Evolutionary conservation across 2,329 filamentous ascomycete genomes (phyloP), one percentile per base, ranked within the genome.

Genomic region (Pseudogymnoascus sp.): DNA sequence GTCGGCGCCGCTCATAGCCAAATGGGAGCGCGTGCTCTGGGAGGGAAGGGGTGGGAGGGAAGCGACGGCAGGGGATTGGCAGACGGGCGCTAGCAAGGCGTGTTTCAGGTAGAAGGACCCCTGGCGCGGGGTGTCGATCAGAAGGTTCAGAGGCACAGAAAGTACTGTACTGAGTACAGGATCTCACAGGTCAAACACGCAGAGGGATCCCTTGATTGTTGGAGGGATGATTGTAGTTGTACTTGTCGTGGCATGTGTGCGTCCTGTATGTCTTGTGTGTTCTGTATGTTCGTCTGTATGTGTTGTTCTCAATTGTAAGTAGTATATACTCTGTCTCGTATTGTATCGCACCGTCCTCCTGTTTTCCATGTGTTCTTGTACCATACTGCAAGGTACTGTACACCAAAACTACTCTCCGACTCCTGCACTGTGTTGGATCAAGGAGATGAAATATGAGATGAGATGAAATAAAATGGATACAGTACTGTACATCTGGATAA

Each of bases 121-220:
- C 48, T 54, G 48, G 48, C 48, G 48, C 25, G 48, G 48, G 25
- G 48, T 54, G 48, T 54, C 48, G 48, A 54, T 54, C 48, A 54
- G 48, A 45, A 54, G 25, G 25, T 54, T 54, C 48, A 54, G 48
- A 19, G n/a, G 4, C 23, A 11, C n/a, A 6, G 8, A 13, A 11
- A 16, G 45, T 51, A 28, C 21, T 48, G 43, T 48, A 34, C 31
- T 34, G 43, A 54, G 48, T 54, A 54, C 48, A 34, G 48, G n/a
- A 19, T 31, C 7, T 31, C 48, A 19, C 8, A 13, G 25, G 25
- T 54, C 48, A 54, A 54, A 54, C 23, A 31, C n/a, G 5, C 4
- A 16, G 48, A 31, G 34, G 3, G n/a, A 19, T 54, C 25, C 7
- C 14, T 54, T 54, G 25, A 16, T 16, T 34, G 48, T 54, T 54